Base-by-base conservation (phyloP, 2,329 filamentous ascomycete species). In the Phialophora expanda region DNA sequence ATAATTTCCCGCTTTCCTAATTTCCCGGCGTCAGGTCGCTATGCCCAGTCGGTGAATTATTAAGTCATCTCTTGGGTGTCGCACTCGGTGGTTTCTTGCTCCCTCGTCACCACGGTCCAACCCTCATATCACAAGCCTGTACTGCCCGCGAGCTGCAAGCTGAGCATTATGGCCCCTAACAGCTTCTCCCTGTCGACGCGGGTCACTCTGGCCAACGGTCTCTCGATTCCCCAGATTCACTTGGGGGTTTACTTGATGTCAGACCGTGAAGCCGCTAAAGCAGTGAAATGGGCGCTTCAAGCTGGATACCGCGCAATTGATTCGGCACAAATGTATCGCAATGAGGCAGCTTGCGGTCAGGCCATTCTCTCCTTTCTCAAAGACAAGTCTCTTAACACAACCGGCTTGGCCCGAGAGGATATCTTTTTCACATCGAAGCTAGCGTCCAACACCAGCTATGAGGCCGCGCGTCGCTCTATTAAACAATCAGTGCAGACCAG, bases 361-460 rank as follows among this genome's bases (percentile, higher is more conserved):
- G 88, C 89, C 8, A 89, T 95, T 68, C 75, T 76, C 2, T 78
- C 82, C 22, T 90, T 85, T 71, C 78, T 91, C 48, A 66, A 69
- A 41, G 3, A 73, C 77, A 44, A 78, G 78, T 60, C 74, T 72
- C 2, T 77, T 79, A 86, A 86, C 68, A 79, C 76, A 0, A 72
- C 80, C 0, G 82, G 80, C 0, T 75, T 92, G 30, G 84, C 81
- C 69, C 85, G 91, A 4, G 85, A 88, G 64, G 87, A 93, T 73
- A 81, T 95, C 61, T 91, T 91, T 77, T 93, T 91, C 76, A 95
- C 91, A 0, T 90, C 89, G 41, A 96, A 95, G 79, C 83, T 95
- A 14, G 87, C 87, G 1, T 87, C 83, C 65, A 91, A 88, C 74
- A 82, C 82, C 1, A 84, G 84, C 4, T 94, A 93, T 76, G 84